phyloP scores from a whole-genome alignment of 2,329 filamentous ascomycete genomes.

The Aspergillus vadensis region DNA sequence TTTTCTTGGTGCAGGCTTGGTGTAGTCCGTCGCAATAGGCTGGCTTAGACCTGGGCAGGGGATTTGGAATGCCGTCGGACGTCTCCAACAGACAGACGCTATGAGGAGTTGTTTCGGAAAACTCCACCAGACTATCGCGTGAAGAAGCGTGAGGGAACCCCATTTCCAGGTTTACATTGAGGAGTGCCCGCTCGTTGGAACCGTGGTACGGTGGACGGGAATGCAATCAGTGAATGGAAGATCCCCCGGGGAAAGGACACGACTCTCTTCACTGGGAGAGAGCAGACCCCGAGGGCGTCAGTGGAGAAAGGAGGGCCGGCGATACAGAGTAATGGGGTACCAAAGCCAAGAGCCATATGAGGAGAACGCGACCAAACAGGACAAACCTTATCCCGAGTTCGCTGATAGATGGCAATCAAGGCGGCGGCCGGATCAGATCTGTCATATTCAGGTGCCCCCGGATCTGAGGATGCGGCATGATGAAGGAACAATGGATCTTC shows the following conservation, averaged over 20 bases:
- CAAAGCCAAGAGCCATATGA: background rate
- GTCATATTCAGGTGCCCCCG: conserved; percentile 8
- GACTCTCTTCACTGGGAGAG: background rate
- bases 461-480: conserved; percentile 8
- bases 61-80: conserved; percentile 25
- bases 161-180: background rate
- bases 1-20: conserved; percentile 9
- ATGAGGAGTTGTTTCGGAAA: conserved; percentile 11
- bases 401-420: background rate
- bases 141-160: conserved; percentile 9
- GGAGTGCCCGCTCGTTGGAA: background rate
- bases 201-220: background rate
- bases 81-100: conserved; percentile 17
- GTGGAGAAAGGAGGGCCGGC: background rate
- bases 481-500: conserved; percentile 2
- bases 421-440: conserved; percentile 4
- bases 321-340: background rate
- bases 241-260: background rate
- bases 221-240: conserved; percentile 4
- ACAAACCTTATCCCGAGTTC: background rate
- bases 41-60: background rate
- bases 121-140: conserved; percentile 12
- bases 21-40: conserved; percentile 5
- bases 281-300: background rate
- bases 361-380: background rate